Percentiles rank a stretch among this genome's conserved stretches.
Conservation (phyloP, 2,329 filamentous ascomycete genomes). For the Botrytis tulipae region DNA sequence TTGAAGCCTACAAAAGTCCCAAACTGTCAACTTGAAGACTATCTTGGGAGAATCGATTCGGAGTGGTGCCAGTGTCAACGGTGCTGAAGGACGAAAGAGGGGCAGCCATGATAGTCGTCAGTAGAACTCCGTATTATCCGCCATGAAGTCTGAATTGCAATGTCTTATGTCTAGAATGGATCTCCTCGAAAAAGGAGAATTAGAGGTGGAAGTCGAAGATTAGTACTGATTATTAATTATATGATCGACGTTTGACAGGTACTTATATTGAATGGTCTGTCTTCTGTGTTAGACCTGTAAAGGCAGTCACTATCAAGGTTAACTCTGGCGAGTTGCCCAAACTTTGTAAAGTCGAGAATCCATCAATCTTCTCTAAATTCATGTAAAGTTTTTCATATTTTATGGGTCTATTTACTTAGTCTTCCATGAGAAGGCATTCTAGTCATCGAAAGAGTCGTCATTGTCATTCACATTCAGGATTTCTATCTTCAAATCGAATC, state of each 20-base stretch:
- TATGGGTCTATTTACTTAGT: not conserved
- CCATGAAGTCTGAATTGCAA: too few species aligned
- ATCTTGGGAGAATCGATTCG: not conserved
- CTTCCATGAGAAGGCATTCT: not conserved
- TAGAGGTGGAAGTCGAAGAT: too few species aligned
- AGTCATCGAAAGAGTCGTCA: not conserved
- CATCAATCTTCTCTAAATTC: too few species aligned
- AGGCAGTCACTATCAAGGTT: not conserved
- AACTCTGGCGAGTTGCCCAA: not conserved
- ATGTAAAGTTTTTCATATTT: too few species aligned
- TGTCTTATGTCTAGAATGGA: too few species aligned
- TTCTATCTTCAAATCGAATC: not conserved
- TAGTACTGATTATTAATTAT: too few species aligned
- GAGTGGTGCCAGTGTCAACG: too few species aligned
- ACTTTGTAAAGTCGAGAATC: not conserved
- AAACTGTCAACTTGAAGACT: not conserved
- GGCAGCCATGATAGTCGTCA: too few species aligned
- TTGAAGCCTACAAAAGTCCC: not conserved
- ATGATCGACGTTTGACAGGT: too few species aligned
- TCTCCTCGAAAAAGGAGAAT: too few species aligned
- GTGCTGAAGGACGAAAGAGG: too few species aligned
- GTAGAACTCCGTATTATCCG: too few species aligned
- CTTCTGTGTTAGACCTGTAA: not conserved
- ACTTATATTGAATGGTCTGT: not conserved
- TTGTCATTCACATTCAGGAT: not conserved